These are phyloP conservation scores for Cladosporium sp. DNA, from an alignment of 2,329 filamentous ascomycete species.

Conservation along the genomic window DNA sequence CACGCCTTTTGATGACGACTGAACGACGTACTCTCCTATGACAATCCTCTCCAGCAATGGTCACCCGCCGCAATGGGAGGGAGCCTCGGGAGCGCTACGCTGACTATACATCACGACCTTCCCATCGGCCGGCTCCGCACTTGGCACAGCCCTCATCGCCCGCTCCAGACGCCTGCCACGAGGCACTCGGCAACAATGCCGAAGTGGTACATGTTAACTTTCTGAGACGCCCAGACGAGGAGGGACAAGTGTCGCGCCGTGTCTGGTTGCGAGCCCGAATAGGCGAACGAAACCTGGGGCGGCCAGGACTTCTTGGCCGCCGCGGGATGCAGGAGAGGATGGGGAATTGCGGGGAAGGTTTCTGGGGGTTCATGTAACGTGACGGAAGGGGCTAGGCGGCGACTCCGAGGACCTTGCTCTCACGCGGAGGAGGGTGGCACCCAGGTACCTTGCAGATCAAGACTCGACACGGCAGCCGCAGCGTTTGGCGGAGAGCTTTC, in stretches of 20 bases:
- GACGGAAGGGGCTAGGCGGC: constrained; percentile 3
- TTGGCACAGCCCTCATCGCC: not conserved
- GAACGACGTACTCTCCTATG: not conserved
- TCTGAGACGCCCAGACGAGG: not conserved
- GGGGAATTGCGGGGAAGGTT: constrained; percentile 6
- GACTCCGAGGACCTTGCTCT: not conserved
- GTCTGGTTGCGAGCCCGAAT: not conserved
- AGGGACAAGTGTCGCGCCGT: not conserved
- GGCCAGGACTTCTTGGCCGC: no score
- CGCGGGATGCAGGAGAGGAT: no score
- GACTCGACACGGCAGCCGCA: not conserved
- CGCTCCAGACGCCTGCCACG: constrained; percentile 10
- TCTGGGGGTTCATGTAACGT: not conserved
- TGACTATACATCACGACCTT: constrained; percentile 4
- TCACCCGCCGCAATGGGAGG: not conserved
- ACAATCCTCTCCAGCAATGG: not conserved
- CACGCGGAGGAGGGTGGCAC: not conserved
- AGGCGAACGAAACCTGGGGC: not conserved
- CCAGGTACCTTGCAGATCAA: constrained; percentile 9
- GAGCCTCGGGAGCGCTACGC: not conserved
- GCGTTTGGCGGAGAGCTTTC: not conserved
- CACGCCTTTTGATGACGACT: not conserved
- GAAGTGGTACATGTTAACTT: not conserved
- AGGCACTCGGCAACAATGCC: not conserved
- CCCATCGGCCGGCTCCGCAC: constrained; percentile 8